Base-by-base conservation (phyloP, 257 asterid species). In the Salvia hispanica region DNA sequence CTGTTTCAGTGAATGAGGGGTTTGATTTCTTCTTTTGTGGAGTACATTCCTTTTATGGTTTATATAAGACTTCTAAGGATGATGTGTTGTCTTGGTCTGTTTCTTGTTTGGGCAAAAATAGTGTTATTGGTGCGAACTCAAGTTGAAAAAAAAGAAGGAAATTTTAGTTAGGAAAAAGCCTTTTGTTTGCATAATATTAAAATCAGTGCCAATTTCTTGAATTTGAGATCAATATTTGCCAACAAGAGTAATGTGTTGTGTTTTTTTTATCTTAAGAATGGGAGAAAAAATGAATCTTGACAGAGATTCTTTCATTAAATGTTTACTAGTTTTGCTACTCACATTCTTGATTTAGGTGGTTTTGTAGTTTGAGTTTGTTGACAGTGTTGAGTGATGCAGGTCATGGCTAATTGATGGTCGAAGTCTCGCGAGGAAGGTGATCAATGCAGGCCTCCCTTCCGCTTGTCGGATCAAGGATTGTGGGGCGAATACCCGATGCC, bases 401-500 rank as follows among this genome's bases (percentile, higher is more conserved):
- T 64, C 83, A 65, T 94, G 98, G 99, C 79, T 91, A 25, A 72
- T 94, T 10, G 80, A 83, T 58, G 57, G 90, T 65, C 81, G 85
- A 71, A 95, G 89, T 33, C 77, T 94, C 1, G 97, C 96, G 11
- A 72, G 65, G 31, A 91, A 87, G 77, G 95, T 94, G 64, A 87
- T 83, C 74, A 84, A 79, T 79, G 92, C 91, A 10, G 78, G 84
- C 76, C 45, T 73, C 10, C 85, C 85, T 2, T 69, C 81, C 58
- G 77, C 77, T 5, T 7, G 51, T 66, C 90, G 82, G 72, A 81
- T 83, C 76, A 76, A 87, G 15, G 98, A 89, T 70, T 80, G 84
- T 37, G 98, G 87, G 62, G 95, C 95, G 8, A 81, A 74, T 36
- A 68, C 72, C 4, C 82, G 72, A 69, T 91, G n/a, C n/a, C n/a